phyloP scores from a whole-genome alignment of 768 basidiomycete genomes.

The Favolaschia claudopus region DNA sequence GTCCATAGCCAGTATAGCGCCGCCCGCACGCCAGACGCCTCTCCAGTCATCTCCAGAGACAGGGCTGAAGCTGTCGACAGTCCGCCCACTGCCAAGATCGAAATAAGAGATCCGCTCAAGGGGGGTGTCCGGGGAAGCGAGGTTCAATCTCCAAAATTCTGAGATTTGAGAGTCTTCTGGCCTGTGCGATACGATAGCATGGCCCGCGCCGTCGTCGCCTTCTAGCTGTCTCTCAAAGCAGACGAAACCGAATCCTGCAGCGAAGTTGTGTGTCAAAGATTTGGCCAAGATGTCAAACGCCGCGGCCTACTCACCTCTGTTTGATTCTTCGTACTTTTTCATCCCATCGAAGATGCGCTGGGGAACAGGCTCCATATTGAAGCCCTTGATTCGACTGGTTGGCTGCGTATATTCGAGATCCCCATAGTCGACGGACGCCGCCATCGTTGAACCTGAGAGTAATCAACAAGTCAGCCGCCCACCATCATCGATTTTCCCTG shows the following conservation, averaged over 20 bases:
- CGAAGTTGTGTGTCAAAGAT: background rate
- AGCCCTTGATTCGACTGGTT: slow-evolving; percentile 46
- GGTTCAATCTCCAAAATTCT: slow-evolving; percentile 44
- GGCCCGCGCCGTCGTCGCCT: background rate
- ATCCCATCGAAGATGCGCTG: slow-evolving; percentile 43
- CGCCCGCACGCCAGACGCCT: slow-evolving; percentile 43
- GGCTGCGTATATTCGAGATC: slow-evolving; percentile 44
- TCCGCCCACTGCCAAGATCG: slow-evolving; percentile 46
- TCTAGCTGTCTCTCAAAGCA: slow-evolving; percentile 12
- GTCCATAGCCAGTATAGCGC: slow-evolving; percentile 48
- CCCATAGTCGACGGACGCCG: slow-evolving; percentile 34
- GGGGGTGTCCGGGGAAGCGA: slow-evolving; percentile 32
- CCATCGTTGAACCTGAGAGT: slow-evolving; percentile 8
- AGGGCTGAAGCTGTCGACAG: slow-evolving; percentile 38
- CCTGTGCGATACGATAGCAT: slow-evolving; percentile 43
- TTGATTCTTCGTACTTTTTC: slow-evolving; percentile 48
- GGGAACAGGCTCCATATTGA: slow-evolving; percentile 42
- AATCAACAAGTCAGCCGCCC: background rate
- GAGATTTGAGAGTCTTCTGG: slow-evolving; percentile 47
- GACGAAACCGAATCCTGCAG: slow-evolving; percentile 9
- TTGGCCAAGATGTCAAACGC: background rate
- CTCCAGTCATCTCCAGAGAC: slow-evolving; percentile 51
- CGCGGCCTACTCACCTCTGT: slow-evolving; percentile 34
- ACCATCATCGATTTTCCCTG: background rate
- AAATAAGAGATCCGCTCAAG: slow-evolving; percentile 48